Evolutionary conservation across 2,329 filamentous ascomycete species (phyloP).

Genomic region (Cytospora paraplurivora): DNA sequence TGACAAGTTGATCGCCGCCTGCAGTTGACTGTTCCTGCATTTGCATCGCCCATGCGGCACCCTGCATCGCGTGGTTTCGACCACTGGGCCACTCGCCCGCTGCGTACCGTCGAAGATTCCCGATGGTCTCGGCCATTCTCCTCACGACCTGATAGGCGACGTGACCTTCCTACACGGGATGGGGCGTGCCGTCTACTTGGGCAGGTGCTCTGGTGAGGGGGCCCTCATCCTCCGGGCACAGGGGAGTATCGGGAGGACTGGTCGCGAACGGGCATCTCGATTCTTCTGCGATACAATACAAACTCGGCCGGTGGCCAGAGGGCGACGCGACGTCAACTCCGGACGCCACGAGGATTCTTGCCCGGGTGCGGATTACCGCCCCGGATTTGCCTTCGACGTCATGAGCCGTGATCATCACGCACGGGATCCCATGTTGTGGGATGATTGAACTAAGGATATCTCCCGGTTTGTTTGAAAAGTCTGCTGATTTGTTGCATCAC

Average conservation of each 20-base stretch:
- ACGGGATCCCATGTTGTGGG: neutral
- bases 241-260: neutral
- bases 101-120: neutral
- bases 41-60: conserved; percentile 8
- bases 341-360: neutral
- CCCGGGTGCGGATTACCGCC: neutral
- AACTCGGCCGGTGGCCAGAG: neutral
- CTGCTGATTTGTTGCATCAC: neutral
- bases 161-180: neutral
- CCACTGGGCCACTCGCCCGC: neutral
- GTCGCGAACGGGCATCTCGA: conserved; percentile 17
- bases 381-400: neutral
- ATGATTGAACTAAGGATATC: neutral
- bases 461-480: neutral
- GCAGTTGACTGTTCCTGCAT: conserved; percentile 12
- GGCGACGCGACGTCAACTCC: neutral
- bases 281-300: conserved; percentile 2
- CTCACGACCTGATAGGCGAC: neutral
- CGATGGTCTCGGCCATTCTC: neutral
- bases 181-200: neutral
- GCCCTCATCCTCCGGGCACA: neutral
- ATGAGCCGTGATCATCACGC: neutral
- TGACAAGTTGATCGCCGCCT: neutral
- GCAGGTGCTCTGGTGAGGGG: neutral
- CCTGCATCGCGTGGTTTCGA: neutral